Conservation (phyloP, 805 yeast genomes). For the Saturnispora gosingensis region DNA sequence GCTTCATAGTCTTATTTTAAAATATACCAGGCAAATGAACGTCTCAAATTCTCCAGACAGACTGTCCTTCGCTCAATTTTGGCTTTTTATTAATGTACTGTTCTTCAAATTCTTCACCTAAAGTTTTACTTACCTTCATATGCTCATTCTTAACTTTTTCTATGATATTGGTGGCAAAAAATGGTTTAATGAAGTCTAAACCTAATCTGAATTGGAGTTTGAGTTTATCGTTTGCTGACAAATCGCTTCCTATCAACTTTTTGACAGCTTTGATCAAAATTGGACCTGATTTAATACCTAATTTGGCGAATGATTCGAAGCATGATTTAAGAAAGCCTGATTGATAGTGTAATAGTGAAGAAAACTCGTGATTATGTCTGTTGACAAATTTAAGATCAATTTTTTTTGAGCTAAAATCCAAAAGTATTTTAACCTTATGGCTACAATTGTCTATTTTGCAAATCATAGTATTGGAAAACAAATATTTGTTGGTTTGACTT, state of each 20-base stretch:
- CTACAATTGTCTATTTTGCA: constrained; percentile 2
- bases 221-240: not conserved
- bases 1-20: not conserved
- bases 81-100: not conserved
- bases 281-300: constrained; percentile 2
- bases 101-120: constrained; percentile 2
- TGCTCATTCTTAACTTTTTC: not conserved
- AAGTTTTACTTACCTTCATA: not conserved
- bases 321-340: constrained; percentile 2
- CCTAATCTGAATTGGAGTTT: not conserved
- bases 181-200: not conserved
- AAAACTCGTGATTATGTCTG: not conserved
- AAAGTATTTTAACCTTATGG: not conserved
- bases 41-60: not conserved
- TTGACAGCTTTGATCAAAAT: not conserved
- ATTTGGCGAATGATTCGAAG: constrained; percentile 1
- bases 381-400: not conserved
- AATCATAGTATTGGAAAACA: not conserved
- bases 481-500: not conserved
- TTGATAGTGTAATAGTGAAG: not conserved
- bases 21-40: not conserved
- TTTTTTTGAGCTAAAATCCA: not conserved
- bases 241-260: not conserved
- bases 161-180: constrained; percentile 4
- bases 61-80: not conserved